Evolutionary conservation across 2,329 filamentous ascomycete species (phyloP).

Genomic region (Talaromyces rugulosus): DNA sequence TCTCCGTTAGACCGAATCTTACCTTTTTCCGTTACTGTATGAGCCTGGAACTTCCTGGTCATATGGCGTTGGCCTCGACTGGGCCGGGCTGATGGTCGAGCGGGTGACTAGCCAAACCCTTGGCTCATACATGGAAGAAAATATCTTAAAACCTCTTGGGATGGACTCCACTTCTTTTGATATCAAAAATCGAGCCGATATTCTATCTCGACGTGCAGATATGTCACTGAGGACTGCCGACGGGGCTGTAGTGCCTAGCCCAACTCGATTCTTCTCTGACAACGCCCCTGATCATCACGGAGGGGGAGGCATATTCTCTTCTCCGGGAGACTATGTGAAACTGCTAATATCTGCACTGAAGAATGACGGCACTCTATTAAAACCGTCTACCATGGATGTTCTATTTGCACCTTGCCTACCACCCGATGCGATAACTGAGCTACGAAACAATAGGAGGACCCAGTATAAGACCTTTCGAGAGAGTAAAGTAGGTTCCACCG

Average conservation of each 20-base stretch:
- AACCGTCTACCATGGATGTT: background rate
- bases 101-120: conserved; percentile 4
- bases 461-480: conserved; percentile 1
- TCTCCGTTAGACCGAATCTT: background rate
- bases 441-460: conserved; percentile 1
- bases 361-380: background rate
- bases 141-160: conserved; percentile 6
- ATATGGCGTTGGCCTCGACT: conserved; percentile 7
- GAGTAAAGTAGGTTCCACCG: conserved; percentile 5
- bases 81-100: conserved; percentile 2
- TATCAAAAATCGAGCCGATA: conserved; percentile 1
- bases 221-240: background rate
- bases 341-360: background rate
- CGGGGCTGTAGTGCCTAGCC: background rate
- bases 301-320: conserved; percentile 4
- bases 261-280: conserved; percentile 3
- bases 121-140: conserved; percentile 3
- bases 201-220: conserved; percentile 1
- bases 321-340: background rate
- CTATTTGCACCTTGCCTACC: conserved; percentile 2
- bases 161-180: background rate
- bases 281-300: background rate
- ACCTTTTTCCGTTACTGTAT: background rate
- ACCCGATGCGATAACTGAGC: background rate
- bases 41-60: conserved; percentile 5